These are phyloP conservation scores for Phytophthora syringae DNA, from an alignment of 352 stramenopile species.

Conservation along the genomic window DNA sequence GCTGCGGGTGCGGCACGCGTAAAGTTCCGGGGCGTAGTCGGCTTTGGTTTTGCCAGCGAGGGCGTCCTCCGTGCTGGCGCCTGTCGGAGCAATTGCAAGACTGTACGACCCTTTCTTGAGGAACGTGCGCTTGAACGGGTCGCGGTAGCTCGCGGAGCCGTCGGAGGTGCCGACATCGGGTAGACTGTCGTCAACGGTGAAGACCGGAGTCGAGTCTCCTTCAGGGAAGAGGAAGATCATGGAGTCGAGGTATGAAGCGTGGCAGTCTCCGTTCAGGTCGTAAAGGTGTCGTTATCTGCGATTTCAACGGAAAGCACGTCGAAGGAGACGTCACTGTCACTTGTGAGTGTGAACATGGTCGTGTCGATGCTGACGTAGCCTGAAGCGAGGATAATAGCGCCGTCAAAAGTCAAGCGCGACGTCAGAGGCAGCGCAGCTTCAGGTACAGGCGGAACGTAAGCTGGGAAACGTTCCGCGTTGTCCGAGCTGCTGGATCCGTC, in stretches of 20 bases:
- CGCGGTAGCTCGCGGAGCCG: constrained; percentile 57
- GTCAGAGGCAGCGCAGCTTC: constrained; percentile 20
- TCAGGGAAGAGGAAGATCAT: constrained; percentile 66
- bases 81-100: constrained; percentile 45
- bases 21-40: constrained; percentile 41
- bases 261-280: constrained; percentile 75
- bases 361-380: constrained; percentile 54
- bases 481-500: constrained; percentile 10
- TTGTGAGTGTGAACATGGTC: constrained; percentile 50
- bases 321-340: constrained; percentile 53
- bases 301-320: constrained; percentile 72
- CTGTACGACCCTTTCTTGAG: constrained; percentile 61
- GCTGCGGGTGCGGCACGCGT: constrained; percentile 29
- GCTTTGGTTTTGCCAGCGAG: constrained; percentile 34
- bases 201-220: constrained; percentile 25
- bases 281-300: constrained; percentile 56
- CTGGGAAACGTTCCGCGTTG: constrained; percentile 49
- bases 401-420: constrained; percentile 28
- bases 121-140: constrained; percentile 56
- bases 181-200: constrained; percentile 52
- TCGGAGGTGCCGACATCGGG: constrained; percentile 34
- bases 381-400: constrained; percentile 40
- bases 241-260: constrained; percentile 60
- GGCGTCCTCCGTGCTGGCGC: constrained; percentile 24
- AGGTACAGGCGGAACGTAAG: constrained; percentile 37